Conservation (phyloP, 305 asterid genomes). For the Fraxinus ornus region DNA sequence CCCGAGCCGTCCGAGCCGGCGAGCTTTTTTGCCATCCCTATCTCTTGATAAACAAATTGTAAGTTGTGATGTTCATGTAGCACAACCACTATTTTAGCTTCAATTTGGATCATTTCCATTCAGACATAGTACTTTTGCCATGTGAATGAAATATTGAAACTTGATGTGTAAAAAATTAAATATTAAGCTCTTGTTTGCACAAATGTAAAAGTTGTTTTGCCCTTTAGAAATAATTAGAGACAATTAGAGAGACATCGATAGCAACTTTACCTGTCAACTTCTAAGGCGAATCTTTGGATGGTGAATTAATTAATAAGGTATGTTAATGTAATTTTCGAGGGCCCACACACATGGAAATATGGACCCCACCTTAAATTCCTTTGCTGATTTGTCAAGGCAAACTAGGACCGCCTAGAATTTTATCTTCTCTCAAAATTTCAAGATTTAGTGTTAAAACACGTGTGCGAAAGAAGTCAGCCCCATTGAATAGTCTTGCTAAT, state of each 20-base stretch:
- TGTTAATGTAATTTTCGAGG: background rate
- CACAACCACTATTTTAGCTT: background rate
- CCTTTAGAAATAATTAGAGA: background rate
- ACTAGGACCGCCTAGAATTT: background rate
- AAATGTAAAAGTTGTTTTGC: background rate
- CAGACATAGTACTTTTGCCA: background rate
- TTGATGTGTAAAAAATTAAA: background rate
- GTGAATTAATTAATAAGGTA: slow-evolving; percentile 19
- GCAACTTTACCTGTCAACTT: slow-evolving; percentile 26
- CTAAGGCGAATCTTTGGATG: slow-evolving; percentile 33
- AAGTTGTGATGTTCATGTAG: too few species aligned
- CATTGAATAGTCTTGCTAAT: background rate
- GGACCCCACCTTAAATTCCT: slow-evolving; percentile 23
- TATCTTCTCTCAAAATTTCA: background rate
- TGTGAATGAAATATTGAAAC: background rate
- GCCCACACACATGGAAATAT: slow-evolving; percentile 1
- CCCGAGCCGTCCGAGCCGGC: too few species aligned
- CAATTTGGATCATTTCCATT: background rate
- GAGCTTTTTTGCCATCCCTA: too few species aligned
- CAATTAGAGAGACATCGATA: slow-evolving; percentile 22
- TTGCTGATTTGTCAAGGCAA: slow-evolving; percentile 18
- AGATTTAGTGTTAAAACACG: background rate
- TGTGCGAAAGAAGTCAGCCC: background rate
- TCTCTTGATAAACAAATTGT: too few species aligned
- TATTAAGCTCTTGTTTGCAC: background rate